Evolutionary conservation across 108 stramenopile species (phyloP), one percentile per base, ranked within the genome.

Genomic region (Cylindrotheca closterium): DNA sequence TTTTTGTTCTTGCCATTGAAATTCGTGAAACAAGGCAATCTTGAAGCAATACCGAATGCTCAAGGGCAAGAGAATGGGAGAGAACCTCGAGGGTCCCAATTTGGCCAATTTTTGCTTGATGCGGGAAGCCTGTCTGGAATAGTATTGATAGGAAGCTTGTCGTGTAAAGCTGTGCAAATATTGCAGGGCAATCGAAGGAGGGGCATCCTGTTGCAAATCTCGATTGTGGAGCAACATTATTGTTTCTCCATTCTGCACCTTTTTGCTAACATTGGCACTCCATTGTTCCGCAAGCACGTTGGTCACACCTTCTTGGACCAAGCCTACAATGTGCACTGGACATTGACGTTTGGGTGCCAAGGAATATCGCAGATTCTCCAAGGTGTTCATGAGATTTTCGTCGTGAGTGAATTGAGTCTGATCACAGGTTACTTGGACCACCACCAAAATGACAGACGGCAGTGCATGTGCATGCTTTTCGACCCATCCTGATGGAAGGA

Each of bases 391-490:
- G 51, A 85, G 63, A 26, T 65, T 56, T 15, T 70, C 45, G 55
- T 85, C 78, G 60, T 78, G 76, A 7, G 58, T 46, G n/a, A 55
- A 50, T 25, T 69, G 51, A 17, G 58, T 29, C 18, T 59, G 54
- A 15, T 58, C 68, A 34, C 27, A 27, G 32, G 32, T 46, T 28
- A 53, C 85, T 58, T 45, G 81, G 56, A 46, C 79, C 59, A 92
- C 84, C 15, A 92, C 79, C 10, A 92, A 23, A n/a, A 92, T 55
- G 10, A 80, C 81, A 28, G 80, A 82, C 4, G 91, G 91, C 49
- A 92, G 60, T 3, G 87, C 83, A 19, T 71, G 67, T 3, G 70
- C 80, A 60, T 92, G 91, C 63, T 89, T 92, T 55, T 89, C 86
- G 22, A 89, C 26, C 88, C 91, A 89, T 33, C 88, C 86, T 10